Evolutionary conservation across 1,284 basidiomycete species (phyloP), one percentile per base, ranked within the genome.

Genomic region (Papiliotrema laurentii): DNA sequence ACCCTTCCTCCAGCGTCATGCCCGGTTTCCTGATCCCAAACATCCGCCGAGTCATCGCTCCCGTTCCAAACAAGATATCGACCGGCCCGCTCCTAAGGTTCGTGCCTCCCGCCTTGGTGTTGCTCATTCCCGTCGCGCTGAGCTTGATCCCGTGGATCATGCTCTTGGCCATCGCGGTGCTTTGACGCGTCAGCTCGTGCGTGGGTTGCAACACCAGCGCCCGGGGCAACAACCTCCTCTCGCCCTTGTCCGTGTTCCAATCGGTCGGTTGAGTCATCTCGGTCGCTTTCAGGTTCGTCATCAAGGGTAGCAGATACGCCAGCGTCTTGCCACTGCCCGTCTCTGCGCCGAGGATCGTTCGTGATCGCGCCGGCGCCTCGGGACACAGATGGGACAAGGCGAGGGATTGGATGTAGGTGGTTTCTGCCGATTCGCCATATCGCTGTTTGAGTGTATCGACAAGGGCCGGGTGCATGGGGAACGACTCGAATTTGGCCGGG

Each of bases 251-350:
- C 25, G 36, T 44, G 31, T 25, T 30, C 34, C 4, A 19, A 11
- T 27, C 18, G 6, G 6, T 9, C 9, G 33, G 21, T 24, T 38
- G 30, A 1, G 51, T 47, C 18, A 34, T 31, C 38, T 73, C 69
- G 14, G 64, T 77, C 43, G 75, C 67, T 68, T 92, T 92, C 59
- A 92, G 76, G 49, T 80, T 76, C 57, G 91, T 86, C 3, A 92
- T 76, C 40, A 92, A 68, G 0, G 89, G 89, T 2, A 92, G 77
- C 30, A 92, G 80, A 66, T 91, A 92, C 1, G 89, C 89, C n/a
- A 91, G 79, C 3, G 86, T 89, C 75, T 93, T 93, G 1, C 89
- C 89, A 0, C 87, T 89, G 7, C 89, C 89, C 0, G 89, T 92
- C 71, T 92, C 89, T 0, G 86, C 84, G 0, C 87, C 89, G 1